phyloP scores from a whole-genome alignment of 305 asterid species.

The Fraxinus paxiana region DNA sequence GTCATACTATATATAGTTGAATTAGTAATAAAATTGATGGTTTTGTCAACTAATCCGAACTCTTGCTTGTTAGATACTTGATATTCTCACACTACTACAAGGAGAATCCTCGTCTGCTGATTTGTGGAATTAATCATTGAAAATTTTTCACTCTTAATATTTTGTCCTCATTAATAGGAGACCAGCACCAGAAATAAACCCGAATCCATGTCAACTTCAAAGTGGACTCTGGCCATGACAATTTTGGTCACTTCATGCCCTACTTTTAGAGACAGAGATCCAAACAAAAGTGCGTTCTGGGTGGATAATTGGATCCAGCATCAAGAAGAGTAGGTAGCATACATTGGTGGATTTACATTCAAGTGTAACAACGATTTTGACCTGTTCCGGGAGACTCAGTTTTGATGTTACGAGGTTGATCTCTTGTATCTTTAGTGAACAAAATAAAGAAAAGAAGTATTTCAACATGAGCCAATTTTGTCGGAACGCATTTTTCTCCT shows the following conservation, averaged over 20 bases:
- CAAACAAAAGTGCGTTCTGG: slow-evolving; percentile 8
- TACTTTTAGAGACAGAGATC: neutral
- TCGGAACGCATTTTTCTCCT: slow-evolving; percentile 16
- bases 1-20: neutral
- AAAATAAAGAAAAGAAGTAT: slow-evolving; percentile 24
- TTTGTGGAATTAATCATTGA: neutral
- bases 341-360: slow-evolving; percentile 22
- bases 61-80: neutral
- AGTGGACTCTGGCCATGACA: slow-evolving; percentile 24
- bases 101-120: neutral
- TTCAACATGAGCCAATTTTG: slow-evolving; percentile 39
- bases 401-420: slow-evolving; percentile 43
- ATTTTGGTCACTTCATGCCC: slow-evolving; percentile 9
- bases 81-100: neutral
- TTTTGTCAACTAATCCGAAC: neutral
- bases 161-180: slow-evolving; percentile 36
- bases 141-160: neutral
- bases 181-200: slow-evolving; percentile 43
- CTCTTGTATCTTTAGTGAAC: slow-evolving; percentile 28
- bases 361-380: slow-evolving; percentile 31
- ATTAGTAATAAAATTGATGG: neutral
- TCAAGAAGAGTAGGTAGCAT: slow-evolving; percentile 18
- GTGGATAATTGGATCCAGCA: slow-evolving; percentile 27
- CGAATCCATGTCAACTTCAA: slow-evolving; percentile 11
- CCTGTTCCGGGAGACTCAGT: slow-evolving; percentile 37